A percentile compares a stretch with the other conserved stretches of the same genome.
These are phyloP conservation scores for Secale cereale DNA, from an alignment of 176 grass and related monocot genomes.

Conservation along the genomic window DNA sequence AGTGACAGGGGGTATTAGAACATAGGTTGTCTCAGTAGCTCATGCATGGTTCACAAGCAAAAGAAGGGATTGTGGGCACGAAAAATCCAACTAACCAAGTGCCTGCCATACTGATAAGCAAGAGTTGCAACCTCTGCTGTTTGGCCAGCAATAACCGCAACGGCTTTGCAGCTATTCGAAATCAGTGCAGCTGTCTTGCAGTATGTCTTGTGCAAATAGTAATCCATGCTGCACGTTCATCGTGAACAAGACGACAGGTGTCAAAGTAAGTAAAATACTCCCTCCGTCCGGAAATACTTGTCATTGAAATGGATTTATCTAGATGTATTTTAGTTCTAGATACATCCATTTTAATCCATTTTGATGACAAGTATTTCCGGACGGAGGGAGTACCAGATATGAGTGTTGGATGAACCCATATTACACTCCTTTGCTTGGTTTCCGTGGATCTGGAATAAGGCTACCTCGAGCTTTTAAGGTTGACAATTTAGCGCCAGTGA, in stretches of 20 bases:
- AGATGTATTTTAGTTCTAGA: too few relatives aligned
- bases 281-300: too few relatives aligned
- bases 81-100: conserved; percentile 59
- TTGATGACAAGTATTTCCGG: too few relatives aligned
- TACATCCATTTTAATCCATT: too few relatives aligned
- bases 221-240: conserved; percentile 62
- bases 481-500: neutral
- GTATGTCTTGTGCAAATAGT: conserved; percentile 92
- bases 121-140: conserved; percentile 61
- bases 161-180: conserved; percentile 90
- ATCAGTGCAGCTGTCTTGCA: conserved; percentile 87
- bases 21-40: neutral
- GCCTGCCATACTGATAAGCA: conserved; percentile 78
- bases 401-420: neutral
- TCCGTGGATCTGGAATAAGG: neutral
- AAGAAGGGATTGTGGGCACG: neutral
- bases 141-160: conserved; percentile 70
- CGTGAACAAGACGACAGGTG: neutral
- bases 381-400: too few relatives aligned
- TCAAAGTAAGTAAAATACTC: conserved; percentile 20
- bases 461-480: neutral
- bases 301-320: too few relatives aligned
- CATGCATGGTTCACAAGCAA: conserved; percentile 9
- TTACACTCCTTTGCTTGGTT: neutral
- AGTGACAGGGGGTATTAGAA: conserved; percentile 21